Evolutionary conservation across 2,329 filamentous ascomycete genomes (phyloP).

Genomic region (Colletotrichum neosansevieriae): DNA sequence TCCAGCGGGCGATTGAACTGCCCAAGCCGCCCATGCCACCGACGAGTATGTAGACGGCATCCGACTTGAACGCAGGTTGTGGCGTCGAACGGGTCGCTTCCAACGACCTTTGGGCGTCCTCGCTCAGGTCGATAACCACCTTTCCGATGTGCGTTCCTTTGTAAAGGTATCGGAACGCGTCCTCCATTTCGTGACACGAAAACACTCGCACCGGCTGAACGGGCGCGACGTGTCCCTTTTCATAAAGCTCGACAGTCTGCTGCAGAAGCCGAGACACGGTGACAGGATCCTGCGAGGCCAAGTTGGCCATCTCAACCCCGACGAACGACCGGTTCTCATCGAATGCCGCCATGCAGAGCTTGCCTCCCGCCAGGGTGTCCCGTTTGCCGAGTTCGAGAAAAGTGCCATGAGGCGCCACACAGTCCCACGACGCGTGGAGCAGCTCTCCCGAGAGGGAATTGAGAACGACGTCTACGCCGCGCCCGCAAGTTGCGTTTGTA

Average conservation of each 20-base stretch:
- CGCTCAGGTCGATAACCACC: conserved; percentile 50
- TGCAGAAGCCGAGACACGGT: neutral
- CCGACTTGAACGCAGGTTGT: neutral
- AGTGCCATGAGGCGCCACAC: conserved; percentile 57
- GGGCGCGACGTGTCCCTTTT: neutral
- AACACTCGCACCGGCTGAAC: conserved; percentile 32
- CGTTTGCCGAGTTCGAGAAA: conserved; percentile 43
- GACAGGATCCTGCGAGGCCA: conserved; percentile 32
- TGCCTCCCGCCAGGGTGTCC: no score
- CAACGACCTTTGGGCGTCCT: neutral
- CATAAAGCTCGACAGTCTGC: conserved; percentile 4
- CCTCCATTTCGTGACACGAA: conserved; percentile 45
- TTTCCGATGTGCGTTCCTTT: conserved; percentile 58
- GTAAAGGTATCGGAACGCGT: conserved; percentile 59
- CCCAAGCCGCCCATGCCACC: conserved; percentile 50
- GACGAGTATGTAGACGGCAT: conserved; percentile 45
- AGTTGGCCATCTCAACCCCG: conserved; percentile 49
- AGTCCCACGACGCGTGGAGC: conserved; percentile 57
- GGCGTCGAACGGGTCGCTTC: neutral
- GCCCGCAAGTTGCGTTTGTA: conserved; percentile 44
- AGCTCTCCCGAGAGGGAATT: conserved; percentile 58
- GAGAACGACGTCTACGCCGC: conserved; percentile 53
- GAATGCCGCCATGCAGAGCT: conserved; percentile 56
- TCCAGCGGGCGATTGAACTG: conserved; percentile 45
- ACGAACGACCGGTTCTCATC: conserved; percentile 50